phyloP scores from a whole-genome alignment of 306 rosid genomes.

The Medicago arabica region DNA sequence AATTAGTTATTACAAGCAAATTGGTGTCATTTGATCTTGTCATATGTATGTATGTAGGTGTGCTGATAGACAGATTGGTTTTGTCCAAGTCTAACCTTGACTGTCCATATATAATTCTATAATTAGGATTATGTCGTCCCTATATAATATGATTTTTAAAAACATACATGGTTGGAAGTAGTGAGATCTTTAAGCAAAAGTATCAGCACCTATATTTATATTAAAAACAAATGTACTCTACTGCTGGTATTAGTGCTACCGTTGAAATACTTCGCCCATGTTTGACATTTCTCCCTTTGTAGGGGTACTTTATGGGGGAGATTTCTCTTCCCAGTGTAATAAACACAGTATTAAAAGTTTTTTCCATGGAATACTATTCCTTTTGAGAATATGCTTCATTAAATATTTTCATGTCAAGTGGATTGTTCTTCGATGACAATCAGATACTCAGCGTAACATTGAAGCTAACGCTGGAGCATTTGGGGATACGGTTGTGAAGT shows the following conservation, averaged over 20 bases:
- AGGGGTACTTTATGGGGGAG: background rate
- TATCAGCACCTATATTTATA: background rate
- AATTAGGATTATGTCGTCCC: background rate
- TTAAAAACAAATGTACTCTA: too few species aligned
- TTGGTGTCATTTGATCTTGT: background rate
- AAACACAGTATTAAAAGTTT: background rate
- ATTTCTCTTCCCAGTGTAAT: conserved; percentile 23
- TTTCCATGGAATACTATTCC: background rate
- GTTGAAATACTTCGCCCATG: conserved; percentile 1
- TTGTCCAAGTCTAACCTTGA: background rate
- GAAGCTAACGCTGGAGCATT: conserved; percentile 73
- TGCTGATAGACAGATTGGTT: background rate
- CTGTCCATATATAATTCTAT: background rate
- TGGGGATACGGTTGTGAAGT: conserved; percentile 74
- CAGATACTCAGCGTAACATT: conserved; percentile 85
- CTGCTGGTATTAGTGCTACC: conserved; percentile 8
- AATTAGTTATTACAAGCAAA: background rate
- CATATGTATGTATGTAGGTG: background rate
- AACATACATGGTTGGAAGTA: background rate
- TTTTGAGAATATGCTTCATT: conserved; percentile 32
- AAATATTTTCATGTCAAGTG: conserved; percentile 36
- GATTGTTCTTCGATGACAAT: conserved; percentile 48
- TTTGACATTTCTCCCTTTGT: conserved; percentile 2
- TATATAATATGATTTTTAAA: background rate
- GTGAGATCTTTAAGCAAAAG: background rate